Base-by-base conservation (phyloP, 192 early-diverging fungal species). In the Jimgerdemannia lactiflua region DNA sequence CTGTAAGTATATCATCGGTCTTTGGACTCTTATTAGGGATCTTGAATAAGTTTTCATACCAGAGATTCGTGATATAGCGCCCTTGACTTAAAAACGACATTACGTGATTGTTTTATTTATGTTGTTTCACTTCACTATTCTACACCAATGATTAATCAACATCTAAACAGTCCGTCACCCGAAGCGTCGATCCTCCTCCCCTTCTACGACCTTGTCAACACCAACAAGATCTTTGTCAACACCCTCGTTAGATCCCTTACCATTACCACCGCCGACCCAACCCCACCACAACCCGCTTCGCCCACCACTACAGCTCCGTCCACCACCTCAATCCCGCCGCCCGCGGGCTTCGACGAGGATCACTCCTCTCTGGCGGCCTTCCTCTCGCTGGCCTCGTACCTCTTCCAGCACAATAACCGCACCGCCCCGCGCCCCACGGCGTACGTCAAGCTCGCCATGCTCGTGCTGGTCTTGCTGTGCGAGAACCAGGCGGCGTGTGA, bases 121-220 rank as follows among this genome's bases (percentile, higher is more conserved):
- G n/a, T n/a, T n/a, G n/a, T n/a, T n/a, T n/a, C n/a, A n/a, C n/a
- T n/a, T n/a, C n/a, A n/a, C n/a, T n/a, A n/a, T n/a, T n/a, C n/a
- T n/a, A n/a, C n/a, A n/a, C n/a, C n/a, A n/a, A n/a, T n/a, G n/a
- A n/a, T n/a, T n/a, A n/a, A n/a, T n/a, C n/a, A n/a, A n/a, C n/a
- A n/a, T n/a, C n/a, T 41, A 59, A n/a, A 39, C 41, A 89, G 88
- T 9, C 88, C 88, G 39, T 77, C 85, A 39, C 69, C 76, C 29
- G 78, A 84, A 63, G 64, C 82, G 7, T 77, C 86, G 2, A 70
- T 87, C 17, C 71, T 89, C 8, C 41, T 89, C 18, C 54, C 79
- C 4, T 74, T 87, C 42, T 87, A 87, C 67, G 88, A 89, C 10
- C 72, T 89, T 14, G 44, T 87, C 7, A 78, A 86, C 69, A 80